phyloP scores from a whole-genome alignment of 371 early-diverging fungal genomes.

The Mycotypha africana region DNA sequence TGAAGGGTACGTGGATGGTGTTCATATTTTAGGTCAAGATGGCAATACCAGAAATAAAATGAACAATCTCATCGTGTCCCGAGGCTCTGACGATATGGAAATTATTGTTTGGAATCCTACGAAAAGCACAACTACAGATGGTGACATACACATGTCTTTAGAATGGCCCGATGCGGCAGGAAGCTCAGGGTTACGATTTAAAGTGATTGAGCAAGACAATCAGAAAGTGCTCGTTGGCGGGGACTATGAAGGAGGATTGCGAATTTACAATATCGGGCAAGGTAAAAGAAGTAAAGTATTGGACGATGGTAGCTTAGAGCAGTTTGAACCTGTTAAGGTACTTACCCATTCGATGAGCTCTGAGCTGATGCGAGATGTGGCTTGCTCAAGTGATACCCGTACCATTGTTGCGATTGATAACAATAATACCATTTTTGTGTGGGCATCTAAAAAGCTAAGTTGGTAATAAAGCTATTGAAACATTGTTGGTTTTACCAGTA shows the following conservation, averaged over 20 bases:
- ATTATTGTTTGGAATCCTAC: slow-evolving; percentile 32
- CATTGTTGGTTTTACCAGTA: slow-evolving; percentile 9
- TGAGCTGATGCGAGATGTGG: slow-evolving; percentile 32
- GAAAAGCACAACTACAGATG: slow-evolving; percentile 30
- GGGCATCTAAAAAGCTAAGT: slow-evolving; percentile 22
- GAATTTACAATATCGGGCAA: slow-evolving; percentile 32
- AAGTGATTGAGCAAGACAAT: slow-evolving; percentile 27
- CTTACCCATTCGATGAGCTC: slow-evolving; percentile 26
- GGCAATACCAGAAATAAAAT: slow-evolving; percentile 4
- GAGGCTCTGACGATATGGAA: slow-evolving; percentile 36
- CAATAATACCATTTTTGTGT: slow-evolving; percentile 31
- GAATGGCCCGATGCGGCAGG: slow-evolving; percentile 37
- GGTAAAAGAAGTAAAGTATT: slow-evolving; percentile 23
- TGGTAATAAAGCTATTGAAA: too few relatives aligned
- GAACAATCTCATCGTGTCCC: slow-evolving; percentile 26
- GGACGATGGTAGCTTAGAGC: slow-evolving; percentile 27
- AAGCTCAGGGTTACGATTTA: slow-evolving; percentile 25
- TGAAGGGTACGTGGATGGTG: slow-evolving; percentile 53
- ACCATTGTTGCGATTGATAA: slow-evolving; percentile 34
- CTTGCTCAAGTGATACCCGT: slow-evolving; percentile 23
- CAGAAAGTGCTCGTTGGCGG: slow-evolving; percentile 33
- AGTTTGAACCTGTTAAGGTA: slow-evolving; percentile 23
- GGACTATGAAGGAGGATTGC: slow-evolving; percentile 38
- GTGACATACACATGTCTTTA: slow-evolving; percentile 26
- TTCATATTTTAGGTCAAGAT: slow-evolving; percentile 31